These are phyloP conservation scores for Lactarius deliciosus DNA, from an alignment of 768 basidiomycete genomes.

Conservation along the genomic window DNA sequence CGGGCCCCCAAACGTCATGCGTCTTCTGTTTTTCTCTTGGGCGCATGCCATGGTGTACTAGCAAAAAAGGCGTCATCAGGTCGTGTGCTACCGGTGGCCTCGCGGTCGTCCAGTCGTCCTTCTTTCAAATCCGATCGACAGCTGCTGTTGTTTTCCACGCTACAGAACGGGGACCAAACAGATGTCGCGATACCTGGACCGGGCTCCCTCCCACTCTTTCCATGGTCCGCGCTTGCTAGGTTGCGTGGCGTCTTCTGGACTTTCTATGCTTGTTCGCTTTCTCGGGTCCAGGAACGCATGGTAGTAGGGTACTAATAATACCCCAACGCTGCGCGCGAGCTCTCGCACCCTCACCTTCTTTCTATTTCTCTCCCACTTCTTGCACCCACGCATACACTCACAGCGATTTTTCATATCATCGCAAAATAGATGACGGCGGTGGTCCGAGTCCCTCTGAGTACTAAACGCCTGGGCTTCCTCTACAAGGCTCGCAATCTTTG, in stretches of 20 bases:
- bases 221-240: neutral
- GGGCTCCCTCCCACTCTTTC: neutral
- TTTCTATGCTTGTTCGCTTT: constrained; percentile 2
- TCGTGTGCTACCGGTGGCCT: neutral
- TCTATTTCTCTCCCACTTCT: neutral
- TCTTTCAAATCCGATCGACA: constrained; percentile 4
- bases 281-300: neutral
- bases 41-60: neutral
- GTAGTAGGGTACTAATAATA: neutral
- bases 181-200: constrained; percentile 3
- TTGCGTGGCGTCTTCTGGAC: constrained; percentile 12
- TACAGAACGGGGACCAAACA: constrained; percentile 6
- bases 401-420: neutral
- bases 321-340: neutral
- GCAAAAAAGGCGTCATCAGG: neutral
- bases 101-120: neutral
- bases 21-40: constrained; percentile 3
- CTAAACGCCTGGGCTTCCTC: constrained; percentile 27
- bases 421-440: constrained; percentile 14
- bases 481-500: constrained; percentile 35
- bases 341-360: neutral
- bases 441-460: neutral
- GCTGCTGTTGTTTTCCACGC: neutral
- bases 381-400: neutral
- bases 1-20: constrained; percentile 17